Evolutionary conservation across 306 rosid species (phyloP).

Genomic region (barrel medic (Medicago truncatula)): DNA sequence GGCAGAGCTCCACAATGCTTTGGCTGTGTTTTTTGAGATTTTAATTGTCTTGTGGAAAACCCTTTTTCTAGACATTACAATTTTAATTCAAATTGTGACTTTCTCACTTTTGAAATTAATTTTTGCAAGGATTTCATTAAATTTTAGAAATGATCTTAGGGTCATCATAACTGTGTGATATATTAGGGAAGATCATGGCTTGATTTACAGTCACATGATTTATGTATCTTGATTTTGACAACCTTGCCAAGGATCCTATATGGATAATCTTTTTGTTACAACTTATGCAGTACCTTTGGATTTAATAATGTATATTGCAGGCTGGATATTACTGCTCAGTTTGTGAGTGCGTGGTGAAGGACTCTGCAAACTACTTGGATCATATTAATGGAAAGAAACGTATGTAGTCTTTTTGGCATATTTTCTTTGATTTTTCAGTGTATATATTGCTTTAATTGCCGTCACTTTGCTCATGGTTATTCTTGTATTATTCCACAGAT

Average conservation of each 20-base stretch:
- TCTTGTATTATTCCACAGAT: slow-evolving; percentile 53
- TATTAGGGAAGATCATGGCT: not conserved
- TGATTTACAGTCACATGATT: not conserved
- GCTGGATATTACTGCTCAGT: slow-evolving; percentile 96
- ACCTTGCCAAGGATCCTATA: not conserved
- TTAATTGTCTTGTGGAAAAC: not conserved
- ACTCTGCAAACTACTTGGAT: slow-evolving; percentile 98
- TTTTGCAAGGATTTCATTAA: not conserved
- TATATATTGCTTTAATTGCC: slow-evolving; percentile 12
- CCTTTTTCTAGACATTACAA: not conserved
- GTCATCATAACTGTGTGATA: not conserved
- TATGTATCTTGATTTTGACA: not conserved
- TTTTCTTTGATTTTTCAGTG: slow-evolving; percentile 15
- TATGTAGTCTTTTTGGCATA: slow-evolving; percentile 50
- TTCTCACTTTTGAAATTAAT: not conserved
- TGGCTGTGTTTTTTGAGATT: not conserved
- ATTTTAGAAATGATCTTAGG: not conserved
- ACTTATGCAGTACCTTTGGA: slow-evolving; percentile 25
- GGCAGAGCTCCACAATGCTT: not conserved
- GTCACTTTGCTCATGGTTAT: slow-evolving; percentile 35
- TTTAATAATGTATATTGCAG: slow-evolving; percentile 53
- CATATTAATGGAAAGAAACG: slow-evolving; percentile 99
- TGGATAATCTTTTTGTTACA: slow-evolving; percentile 27
- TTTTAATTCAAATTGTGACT: not conserved
- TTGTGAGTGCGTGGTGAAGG: slow-evolving; percentile 98